Base-by-base conservation (phyloP, 228 moss, liverwort and hornwort species). In the Sphagnum magellanicum region DNA sequence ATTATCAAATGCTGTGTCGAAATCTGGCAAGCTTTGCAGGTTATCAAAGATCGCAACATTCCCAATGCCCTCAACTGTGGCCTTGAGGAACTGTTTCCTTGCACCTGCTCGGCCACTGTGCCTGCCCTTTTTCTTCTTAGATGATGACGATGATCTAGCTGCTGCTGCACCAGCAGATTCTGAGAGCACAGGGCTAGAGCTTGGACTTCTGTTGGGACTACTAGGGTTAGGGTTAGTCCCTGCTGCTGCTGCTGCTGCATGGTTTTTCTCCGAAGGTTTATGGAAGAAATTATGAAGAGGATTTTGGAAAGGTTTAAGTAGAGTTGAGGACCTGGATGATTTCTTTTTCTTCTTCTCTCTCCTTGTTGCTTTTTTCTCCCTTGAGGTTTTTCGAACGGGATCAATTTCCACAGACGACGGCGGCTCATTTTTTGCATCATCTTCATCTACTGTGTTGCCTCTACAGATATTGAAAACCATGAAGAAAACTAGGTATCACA, bases 11-110 rank as follows among this genome's bases (percentile, higher is more conserved):
- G 93, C 86, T 50, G 55, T 68, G 49, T 89, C 89, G 16, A 89
- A 52, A 50, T 88, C 78, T n/a, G 96, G 96, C 64, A 97, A 68
- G 71, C 63, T 90, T 81, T 93, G 91, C 16, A 91, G 88, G 69
- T 91, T 90, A 6, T 83, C 87, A 69, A 83, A 97, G 16, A 52
- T 74, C 64, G 88, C 93, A 63, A 87, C 95, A 10, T 66, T 73
- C 51, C 79, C 86, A 10, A 80, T 70, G 67, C 84, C 85, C 65
- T 86, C 80, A 1, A 79, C 64, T 49, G 95, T 95, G 61, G 73
- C 67, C 73, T 78, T 79, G 15, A 82, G 79, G 67, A 95, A 95
- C 68, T 92, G 92, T 66, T 81, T 83, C 52, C 87, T 88, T 16
- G 79, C 86, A 47, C 75, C 79, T 32, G 68, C 69, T 8, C 85